A percentile compares a stretch with the other conserved stretches of the same genome.
These are phyloP conservation scores for Ilyonectria robusta DNA, from an alignment of 2,329 filamentous ascomycete genomes.

Conservation along the genomic window DNA sequence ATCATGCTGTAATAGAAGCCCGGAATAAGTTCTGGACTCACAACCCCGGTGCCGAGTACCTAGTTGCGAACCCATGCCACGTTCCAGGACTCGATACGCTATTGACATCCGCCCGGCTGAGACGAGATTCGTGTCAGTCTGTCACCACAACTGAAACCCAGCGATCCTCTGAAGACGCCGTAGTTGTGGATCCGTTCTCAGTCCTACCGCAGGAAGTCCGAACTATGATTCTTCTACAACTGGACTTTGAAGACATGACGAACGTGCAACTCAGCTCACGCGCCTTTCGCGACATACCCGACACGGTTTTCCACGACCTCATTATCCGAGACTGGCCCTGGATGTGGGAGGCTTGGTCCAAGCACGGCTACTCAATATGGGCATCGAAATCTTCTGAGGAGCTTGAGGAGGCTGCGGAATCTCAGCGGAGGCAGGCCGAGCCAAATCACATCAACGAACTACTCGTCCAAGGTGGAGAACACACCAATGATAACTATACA, in stretches of 20 bases:
- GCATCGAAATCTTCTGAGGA: conserved; percentile 27
- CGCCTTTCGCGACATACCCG: conserved; percentile 31
- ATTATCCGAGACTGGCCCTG: conserved; percentile 33
- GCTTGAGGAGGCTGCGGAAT: not conserved
- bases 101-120: conserved; percentile 3
- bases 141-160: not conserved
- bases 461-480: not conserved
- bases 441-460: not conserved
- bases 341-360: conserved; percentile 38
- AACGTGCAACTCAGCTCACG: conserved; percentile 31
- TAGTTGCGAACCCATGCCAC: conserved; percentile 42
- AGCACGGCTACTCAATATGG: conserved; percentile 34
- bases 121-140: not conserved
- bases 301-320: conserved; percentile 15
- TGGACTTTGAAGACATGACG: conserved; percentile 31
- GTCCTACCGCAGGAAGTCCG: conserved; percentile 32
- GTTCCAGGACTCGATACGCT: conserved; percentile 28
- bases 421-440: not conserved
- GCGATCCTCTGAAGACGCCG: not conserved
- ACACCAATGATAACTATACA: not conserved
- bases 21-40: conserved; percentile 34
- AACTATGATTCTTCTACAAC: conserved; percentile 22
- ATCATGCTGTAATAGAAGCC: conserved; percentile 3
- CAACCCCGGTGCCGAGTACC: conserved; percentile 27
- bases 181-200: conserved; percentile 20